Evolutionary conservation across 129 eudicot genomes (phyloP), one percentile per base, ranked within the genome.

Genomic region (Cynara cardunculus): DNA sequence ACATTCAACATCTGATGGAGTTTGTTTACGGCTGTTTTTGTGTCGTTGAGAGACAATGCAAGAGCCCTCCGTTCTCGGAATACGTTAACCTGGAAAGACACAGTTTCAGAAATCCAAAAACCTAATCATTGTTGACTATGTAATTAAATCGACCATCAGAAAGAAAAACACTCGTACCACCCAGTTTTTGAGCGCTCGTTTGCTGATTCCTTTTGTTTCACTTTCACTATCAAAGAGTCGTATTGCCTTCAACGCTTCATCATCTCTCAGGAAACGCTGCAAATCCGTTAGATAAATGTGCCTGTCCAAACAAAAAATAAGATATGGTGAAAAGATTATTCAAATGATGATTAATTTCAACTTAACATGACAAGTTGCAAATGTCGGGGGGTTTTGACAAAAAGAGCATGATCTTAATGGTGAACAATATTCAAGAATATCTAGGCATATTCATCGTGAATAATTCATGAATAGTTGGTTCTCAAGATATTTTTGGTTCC

Each of bases 1-100:
- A 84, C 76, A 77, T 90, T 89, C 44, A 89, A 77, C 88, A 93
- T 87, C 13, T 86, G 91, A 80, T 93, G 93, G 27, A 93, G 91
- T 73, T 90, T 89, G 82, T 93, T 89, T n/a, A 93, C 98, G 1
- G 96, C 96, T 27, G 97, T 92, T 78, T 92, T 92, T 41, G 97
- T 92, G 78, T 92, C 97, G 31, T 90, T 85, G 22, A 92, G 88
- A 34, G 98, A 90, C 75, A 87, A 85, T 8, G 98, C 98, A 59
- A 93, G 92, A 24, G 98, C 96, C 64, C 93, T 87, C 22, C 98
- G 78, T 72, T 93, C 97, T 79, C 93, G 82, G 34, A 90, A 93
- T 27, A 84, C 96, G 78, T 87, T 90, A 19, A 93, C 97, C 97
- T 93, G 85, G 12, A 41, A 44, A 78, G 44, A 39, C 25, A 10